phyloP scores from a whole-genome alignment of 75 land plant species.

The Isoetes taiwanensis region DNA sequence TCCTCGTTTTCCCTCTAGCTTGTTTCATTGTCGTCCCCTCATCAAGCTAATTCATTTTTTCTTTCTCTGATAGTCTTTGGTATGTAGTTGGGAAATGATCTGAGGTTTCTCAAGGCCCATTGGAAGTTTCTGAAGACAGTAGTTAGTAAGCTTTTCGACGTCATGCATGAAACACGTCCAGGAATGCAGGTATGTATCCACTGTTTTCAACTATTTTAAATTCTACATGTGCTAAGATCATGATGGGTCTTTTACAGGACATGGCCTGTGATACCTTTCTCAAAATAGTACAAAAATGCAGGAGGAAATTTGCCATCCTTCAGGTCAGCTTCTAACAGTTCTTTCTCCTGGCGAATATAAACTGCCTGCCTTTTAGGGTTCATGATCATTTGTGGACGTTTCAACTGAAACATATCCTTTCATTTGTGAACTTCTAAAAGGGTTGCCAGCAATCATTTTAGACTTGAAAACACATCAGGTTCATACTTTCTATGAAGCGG shows the following conservation, averaged over 20 bases:
- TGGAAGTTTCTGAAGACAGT: conserved; percentile 98
- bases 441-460: conserved; percentile 59
- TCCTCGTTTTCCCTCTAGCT: no score
- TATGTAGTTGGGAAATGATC: conserved; percentile 99
- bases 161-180: conserved; percentile 99
- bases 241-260: conserved; percentile 46
- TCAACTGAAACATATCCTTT: conserved; percentile 78
- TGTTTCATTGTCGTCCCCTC: no score
- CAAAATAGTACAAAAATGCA: conserved; percentile 98
- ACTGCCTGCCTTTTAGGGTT: background rate
- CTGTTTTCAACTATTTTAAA: no score
- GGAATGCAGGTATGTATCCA: conserved; percentile 90
- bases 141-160: conserved; percentile 95
- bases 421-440: conserved; percentile 77
- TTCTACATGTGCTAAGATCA: background rate
- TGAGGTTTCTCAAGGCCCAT: conserved; percentile 80
- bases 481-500: conserved; percentile 96
- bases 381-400: background rate
- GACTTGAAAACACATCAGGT: conserved; percentile 97
- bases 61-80: no score
- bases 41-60: no score
- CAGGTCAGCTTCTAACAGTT: conserved; percentile 38
- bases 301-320: conserved; percentile 82
- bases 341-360: background rate
- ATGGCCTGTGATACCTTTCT: conserved; percentile 99